These are phyloP conservation scores for Solanum virginianum DNA, from an alignment of 257 asterid genomes.

Conservation along the genomic window DNA sequence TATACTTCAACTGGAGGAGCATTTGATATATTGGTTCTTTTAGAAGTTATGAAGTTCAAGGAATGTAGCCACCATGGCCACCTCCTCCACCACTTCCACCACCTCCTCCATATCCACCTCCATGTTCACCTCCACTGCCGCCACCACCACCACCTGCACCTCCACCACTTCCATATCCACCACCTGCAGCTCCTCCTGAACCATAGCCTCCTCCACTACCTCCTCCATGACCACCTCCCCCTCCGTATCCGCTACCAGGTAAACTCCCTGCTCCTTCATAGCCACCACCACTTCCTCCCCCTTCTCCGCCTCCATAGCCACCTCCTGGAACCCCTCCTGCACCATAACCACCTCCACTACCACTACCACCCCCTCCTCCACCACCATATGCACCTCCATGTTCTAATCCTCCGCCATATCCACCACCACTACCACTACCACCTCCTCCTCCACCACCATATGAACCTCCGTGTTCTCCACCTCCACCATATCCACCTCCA, in stretches of 20 bases:
- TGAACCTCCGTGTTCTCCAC: neutral
- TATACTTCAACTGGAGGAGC: neutral
- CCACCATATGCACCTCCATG: neutral
- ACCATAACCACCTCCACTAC: slow-evolving; percentile 16
- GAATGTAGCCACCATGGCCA: slow-evolving; percentile 14
- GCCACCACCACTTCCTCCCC: slow-evolving; percentile 13
- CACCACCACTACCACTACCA: slow-evolving; percentile 6
- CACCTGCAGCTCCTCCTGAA: neutral
- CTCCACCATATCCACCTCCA: slow-evolving; percentile 17
- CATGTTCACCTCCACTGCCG: slow-evolving; percentile 7
- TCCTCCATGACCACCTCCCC: neutral
- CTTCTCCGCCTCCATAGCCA: slow-evolving; percentile 8
- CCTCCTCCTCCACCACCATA: neutral
- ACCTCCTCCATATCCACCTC: slow-evolving; percentile 1
- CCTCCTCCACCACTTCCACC: slow-evolving; percentile 16
- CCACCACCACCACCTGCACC: slow-evolving; percentile 17
- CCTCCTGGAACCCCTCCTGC: slow-evolving; percentile 21
- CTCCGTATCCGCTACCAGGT: slow-evolving; percentile 6
- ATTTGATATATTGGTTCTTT: neutral
- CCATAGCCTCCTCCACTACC: neutral
- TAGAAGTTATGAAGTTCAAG: slow-evolving; percentile 1
- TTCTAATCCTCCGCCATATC: neutral
- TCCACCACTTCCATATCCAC: neutral
- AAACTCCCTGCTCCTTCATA: slow-evolving; percentile 1
- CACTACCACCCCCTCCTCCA: neutral